Evolutionary conservation across 2,329 filamentous ascomycete species (phyloP).

Genomic region (Thelonectria discophora): DNA sequence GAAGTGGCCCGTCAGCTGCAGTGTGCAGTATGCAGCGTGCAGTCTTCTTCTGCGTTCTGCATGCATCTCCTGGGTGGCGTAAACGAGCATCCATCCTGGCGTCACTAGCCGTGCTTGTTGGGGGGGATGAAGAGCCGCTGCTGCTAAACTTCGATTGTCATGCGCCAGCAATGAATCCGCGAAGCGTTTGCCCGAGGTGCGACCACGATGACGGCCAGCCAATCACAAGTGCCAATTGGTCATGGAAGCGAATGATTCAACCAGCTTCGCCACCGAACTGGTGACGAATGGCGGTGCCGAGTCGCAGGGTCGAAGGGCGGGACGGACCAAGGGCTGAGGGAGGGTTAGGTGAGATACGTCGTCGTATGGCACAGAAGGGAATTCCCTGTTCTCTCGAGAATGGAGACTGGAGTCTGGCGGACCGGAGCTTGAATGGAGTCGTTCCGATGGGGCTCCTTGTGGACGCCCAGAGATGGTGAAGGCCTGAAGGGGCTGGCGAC

Average conservation of each 20-base stretch:
- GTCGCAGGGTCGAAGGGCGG: background rate
- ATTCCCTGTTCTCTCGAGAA: slow-evolving; percentile 14
- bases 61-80: slow-evolving; percentile 16
- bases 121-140: background rate
- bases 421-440: slow-evolving; percentile 4
- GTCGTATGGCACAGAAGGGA: background rate
- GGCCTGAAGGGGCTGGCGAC: slow-evolving; percentile 8
- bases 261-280: slow-evolving; percentile 14
- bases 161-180: slow-evolving; percentile 9
- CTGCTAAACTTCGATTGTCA: slow-evolving; percentile 5
- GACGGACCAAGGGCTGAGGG: slow-evolving; percentile 7
- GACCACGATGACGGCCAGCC: slow-evolving; percentile 16
- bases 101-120: background rate
- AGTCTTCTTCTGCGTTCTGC: background rate
- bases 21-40: no score
- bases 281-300: slow-evolving; percentile 12
- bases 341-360: slow-evolving; percentile 22
- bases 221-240: slow-evolving; percentile 40
- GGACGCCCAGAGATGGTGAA: background rate
- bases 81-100: slow-evolving; percentile 24
- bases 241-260: slow-evolving; percentile 5
- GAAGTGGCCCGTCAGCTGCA: slow-evolving; percentile 18
- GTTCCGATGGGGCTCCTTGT: background rate
- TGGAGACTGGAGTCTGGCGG: slow-evolving; percentile 5
- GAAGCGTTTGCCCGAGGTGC: slow-evolving; percentile 2